A percentile compares a stretch with the other conserved stretches of the same genome.
Evolutionary conservation across 305 asterid genomes (phyloP).

Genomic region (Fraxinus angustifolia): DNA sequence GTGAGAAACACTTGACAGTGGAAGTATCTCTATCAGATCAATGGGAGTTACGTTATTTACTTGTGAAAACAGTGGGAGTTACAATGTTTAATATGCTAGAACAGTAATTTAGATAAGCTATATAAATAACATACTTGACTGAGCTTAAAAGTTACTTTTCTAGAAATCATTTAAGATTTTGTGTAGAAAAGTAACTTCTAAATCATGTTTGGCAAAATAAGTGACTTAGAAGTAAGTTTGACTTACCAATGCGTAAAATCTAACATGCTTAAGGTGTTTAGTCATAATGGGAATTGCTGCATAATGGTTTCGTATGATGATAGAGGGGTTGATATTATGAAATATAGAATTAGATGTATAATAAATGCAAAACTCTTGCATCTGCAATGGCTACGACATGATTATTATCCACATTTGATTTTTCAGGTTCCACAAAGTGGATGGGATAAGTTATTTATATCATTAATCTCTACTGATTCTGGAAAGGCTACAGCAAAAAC

Average conservation of each 20-base stretch:
- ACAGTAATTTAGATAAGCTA: neutral
- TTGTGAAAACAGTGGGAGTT: neutral
- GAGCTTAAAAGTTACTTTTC: neutral
- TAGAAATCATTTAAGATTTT: neutral
- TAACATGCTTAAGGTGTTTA: neutral
- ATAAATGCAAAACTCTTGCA: neutral
- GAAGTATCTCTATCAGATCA: neutral
- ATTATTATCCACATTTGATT: conserved; percentile 17
- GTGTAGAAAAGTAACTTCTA: neutral
- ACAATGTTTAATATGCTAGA: neutral
- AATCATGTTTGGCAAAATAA: neutral
- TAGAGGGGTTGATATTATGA: neutral
- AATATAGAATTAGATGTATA: neutral
- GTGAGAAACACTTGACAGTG: neutral
- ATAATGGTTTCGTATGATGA: neutral
- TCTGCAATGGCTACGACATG: conserved; percentile 2
- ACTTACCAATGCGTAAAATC: neutral
- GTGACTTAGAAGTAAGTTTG: neutral
- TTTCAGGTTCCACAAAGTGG: conserved; percentile 91
- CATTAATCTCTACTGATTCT: conserved; percentile 73
- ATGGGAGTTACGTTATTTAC: neutral
- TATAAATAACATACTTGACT: neutral
- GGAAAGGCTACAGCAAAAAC: conserved; percentile 90
- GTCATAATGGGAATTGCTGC: neutral
- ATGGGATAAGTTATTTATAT: conserved; percentile 95